Percentiles rank a stretch among this genome's conserved stretches.
Conservation (phyloP, 306 rosid genomes). For the Rosa persica region DNA sequence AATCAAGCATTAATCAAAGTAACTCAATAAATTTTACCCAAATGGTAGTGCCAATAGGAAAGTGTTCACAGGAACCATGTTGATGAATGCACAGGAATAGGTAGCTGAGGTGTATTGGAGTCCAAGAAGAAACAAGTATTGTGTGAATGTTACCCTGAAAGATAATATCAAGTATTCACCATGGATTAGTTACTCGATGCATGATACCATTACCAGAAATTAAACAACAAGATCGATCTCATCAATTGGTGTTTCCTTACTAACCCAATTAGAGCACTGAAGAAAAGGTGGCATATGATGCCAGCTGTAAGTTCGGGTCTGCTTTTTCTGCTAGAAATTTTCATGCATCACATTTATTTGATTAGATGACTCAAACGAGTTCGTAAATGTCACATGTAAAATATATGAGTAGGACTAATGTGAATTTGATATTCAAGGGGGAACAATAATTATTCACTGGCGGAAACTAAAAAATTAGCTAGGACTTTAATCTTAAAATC, state of each 20-base stretch:
- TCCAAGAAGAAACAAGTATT: conserved; percentile 69
- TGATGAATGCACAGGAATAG: conserved; percentile 84
- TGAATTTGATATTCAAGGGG: neutral
- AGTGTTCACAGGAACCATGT: conserved; percentile 76
- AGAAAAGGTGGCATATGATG: conserved; percentile 57
- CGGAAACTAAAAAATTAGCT: too few species aligned
- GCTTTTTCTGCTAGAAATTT: conserved; percentile 53
- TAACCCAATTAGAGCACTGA: conserved; percentile 81
- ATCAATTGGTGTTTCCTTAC: conserved; percentile 15
- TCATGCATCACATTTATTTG: neutral
- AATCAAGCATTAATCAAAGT: too few species aligned
- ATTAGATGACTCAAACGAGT: neutral
- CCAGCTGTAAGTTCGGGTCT: conserved; percentile 37
- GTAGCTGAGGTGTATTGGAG: conserved; percentile 77
- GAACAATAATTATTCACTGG: too few species aligned
- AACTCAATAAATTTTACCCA: conserved; percentile 44
- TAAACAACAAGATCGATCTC: neutral
- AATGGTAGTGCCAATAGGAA: conserved; percentile 75
- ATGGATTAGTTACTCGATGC: neutral
- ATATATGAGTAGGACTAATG: too few species aligned
- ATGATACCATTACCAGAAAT: neutral
- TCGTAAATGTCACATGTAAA: too few species aligned
- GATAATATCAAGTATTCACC: neutral
- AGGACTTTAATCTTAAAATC: too few species aligned
- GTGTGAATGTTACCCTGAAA: conserved; percentile 65